These are phyloP conservation scores for Aspergillus conjunctus DNA, from an alignment of 495 filamentous ascomycete genomes.

Conservation along the genomic window DNA sequence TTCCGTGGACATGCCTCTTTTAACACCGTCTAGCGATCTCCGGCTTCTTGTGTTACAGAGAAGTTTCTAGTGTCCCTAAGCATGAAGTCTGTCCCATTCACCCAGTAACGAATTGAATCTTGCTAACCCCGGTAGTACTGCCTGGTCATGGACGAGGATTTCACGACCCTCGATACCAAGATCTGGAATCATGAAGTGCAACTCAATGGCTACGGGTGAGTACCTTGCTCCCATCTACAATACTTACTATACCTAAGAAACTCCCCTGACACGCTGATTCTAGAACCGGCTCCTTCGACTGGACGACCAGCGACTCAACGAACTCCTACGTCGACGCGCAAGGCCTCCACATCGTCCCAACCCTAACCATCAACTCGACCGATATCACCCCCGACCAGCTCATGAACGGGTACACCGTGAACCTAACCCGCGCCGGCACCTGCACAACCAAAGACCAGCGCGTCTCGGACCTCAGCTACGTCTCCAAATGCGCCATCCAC, in stretches of 20 bases:
- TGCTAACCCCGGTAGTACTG: conserved; percentile 1
- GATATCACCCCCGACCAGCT: conserved; percentile 2
- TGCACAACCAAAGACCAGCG: conserved; percentile 10
- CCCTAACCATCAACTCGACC: background rate
- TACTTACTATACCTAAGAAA: too few species aligned
- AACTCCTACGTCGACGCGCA: conserved; percentile 8
- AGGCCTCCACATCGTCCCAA: conserved; percentile 10
- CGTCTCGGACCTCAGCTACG: background rate
- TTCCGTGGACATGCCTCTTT: background rate
- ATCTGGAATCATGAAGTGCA: conserved; percentile 11
- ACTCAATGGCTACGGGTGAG: conserved; percentile 10
- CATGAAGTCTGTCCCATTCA: background rate
- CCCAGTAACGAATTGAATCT: background rate
- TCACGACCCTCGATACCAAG: background rate
- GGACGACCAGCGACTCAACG: background rate
- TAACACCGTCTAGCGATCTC: conserved; percentile 3
- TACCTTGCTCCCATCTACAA: background rate
- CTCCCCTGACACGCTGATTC: background rate
- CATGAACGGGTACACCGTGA: conserved; percentile 5
- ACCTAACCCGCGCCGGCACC: conserved; percentile 2
- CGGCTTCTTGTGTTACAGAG: conserved; percentile 1
- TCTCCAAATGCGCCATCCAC: conserved; percentile 8
- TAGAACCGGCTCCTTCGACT: conserved; percentile 12
- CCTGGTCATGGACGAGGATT: conserved; percentile 8
- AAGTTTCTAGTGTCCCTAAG: background rate